Evolutionary conservation across 306 rosid genomes (phyloP).

Genomic region (Gynostemma pentaphyllum): DNA sequence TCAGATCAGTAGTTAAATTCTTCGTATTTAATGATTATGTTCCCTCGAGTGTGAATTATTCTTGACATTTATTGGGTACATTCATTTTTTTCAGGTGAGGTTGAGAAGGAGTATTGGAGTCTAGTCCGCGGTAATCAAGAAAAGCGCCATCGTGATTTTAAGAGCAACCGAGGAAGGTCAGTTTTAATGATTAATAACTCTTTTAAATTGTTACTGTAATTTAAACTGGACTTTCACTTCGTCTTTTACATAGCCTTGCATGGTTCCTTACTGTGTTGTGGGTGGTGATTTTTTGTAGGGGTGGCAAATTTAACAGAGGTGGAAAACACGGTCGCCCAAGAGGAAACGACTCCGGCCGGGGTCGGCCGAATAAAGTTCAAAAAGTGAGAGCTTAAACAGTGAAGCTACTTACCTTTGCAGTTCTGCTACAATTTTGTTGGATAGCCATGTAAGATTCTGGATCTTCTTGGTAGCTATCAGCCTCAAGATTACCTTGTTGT

Average conservation of each 20-base stretch:
- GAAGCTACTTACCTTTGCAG: background rate
- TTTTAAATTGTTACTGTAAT: background rate
- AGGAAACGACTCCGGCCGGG: constrained; percentile 24
- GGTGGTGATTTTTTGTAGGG: constrained; percentile 53
- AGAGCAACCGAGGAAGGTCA: constrained; percentile 62
- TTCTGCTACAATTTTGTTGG: constrained; percentile 1
- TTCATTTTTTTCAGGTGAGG: constrained; percentile 45
- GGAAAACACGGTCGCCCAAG: constrained; percentile 56
- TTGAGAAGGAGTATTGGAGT: constrained; percentile 78
- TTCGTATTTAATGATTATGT: background rate
- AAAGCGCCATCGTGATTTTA: constrained; percentile 25
- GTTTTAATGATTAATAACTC: background rate
- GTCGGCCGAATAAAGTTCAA: constrained; percentile 52
- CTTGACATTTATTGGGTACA: background rate
- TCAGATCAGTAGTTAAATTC: background rate
- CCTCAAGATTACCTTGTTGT: background rate
- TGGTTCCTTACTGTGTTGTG: background rate
- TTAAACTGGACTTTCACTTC: background rate
- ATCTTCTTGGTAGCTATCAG: background rate
- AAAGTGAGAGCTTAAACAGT: constrained; percentile 27
- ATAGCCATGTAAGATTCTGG: background rate
- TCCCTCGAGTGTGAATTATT: background rate
- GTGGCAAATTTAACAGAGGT: constrained; percentile 58
- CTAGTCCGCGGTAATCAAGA: constrained; percentile 58
- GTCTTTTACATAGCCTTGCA: background rate